Evolutionary conservation across 164 flowering plant genomes (phyloP).

Genomic region (Chimonanthus praecox): DNA sequence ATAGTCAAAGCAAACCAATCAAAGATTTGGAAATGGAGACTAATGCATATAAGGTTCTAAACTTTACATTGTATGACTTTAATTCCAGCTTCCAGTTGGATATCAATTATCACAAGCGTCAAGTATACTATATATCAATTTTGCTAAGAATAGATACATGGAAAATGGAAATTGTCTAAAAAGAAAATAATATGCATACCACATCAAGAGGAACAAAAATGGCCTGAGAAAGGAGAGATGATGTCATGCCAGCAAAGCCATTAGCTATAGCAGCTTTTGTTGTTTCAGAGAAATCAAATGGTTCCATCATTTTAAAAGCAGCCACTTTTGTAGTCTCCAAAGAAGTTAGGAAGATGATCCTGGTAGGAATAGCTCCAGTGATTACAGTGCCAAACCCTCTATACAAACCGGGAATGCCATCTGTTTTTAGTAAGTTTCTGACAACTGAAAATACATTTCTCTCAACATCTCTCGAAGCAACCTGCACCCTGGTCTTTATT

Average conservation of each 20-base stretch:
- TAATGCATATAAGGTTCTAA: too few species aligned
- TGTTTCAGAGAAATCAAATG: slow-evolving; percentile 74
- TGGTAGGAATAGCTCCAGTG: slow-evolving; percentile 93
- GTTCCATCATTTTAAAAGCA: slow-evolving; percentile 61
- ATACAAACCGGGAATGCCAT: slow-evolving; percentile 88
- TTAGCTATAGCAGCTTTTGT: slow-evolving; percentile 87
- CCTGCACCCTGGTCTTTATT: slow-evolving; percentile 91
- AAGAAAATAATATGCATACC: slow-evolving; percentile 36
- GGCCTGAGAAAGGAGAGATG: slow-evolving; percentile 72
- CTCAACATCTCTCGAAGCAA: slow-evolving; percentile 73
- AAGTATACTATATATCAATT: too few species aligned
- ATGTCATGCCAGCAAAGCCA: slow-evolving; percentile 92
- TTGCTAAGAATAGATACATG: too few species aligned
- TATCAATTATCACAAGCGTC: too few species aligned
- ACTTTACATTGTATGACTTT: too few species aligned
- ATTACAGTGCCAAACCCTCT: slow-evolving; percentile 94
- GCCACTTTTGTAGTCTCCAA: slow-evolving; percentile 89
- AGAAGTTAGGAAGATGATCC: slow-evolving; percentile 81
- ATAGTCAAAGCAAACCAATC: too few species aligned
- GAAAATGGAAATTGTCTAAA: neutral
- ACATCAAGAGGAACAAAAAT: slow-evolving; percentile 97
- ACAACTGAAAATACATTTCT: slow-evolving; percentile 66
- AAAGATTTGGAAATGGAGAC: too few species aligned
- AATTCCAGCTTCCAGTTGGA: too few species aligned
- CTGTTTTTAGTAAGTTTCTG: slow-evolving; percentile 58